A percentile compares a stretch with the other conserved stretches of the same genome.
Evolutionary conservation across 2,329 filamentous ascomycete species (phyloP).

Genomic region (Esteya vermicola): DNA sequence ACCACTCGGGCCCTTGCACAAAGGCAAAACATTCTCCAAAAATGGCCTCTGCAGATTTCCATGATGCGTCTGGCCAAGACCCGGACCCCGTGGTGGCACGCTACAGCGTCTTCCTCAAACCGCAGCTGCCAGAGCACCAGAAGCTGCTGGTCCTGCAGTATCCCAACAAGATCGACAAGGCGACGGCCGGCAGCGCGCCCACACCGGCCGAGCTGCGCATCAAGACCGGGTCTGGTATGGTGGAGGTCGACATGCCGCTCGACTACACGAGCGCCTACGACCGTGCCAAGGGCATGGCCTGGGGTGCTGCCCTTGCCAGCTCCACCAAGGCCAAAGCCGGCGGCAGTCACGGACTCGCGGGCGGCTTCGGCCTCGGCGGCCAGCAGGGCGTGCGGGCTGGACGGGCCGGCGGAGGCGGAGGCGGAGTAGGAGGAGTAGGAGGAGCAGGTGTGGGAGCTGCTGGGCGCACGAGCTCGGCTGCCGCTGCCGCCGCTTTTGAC

Average conservation of each 20-base stretch:
- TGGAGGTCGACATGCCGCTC: slow-evolving; percentile 86
- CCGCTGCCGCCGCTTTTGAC: background rate
- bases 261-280: slow-evolving; percentile 65
- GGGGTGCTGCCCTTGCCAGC: slow-evolving; percentile 61
- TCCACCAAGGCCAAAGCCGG: slow-evolving; percentile 43
- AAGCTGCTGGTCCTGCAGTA: slow-evolving; percentile 79
- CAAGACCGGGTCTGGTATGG: slow-evolving; percentile 68
- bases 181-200: slow-evolving; percentile 37
- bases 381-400: slow-evolving; percentile 13
- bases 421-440: slow-evolving; percentile 26
- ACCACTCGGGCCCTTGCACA: background rate
- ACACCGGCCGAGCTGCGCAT: slow-evolving; percentile 63
- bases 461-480: slow-evolving; percentile 13
- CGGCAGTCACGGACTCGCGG: slow-evolving; percentile 55
- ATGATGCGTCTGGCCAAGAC: slow-evolving; percentile 18
- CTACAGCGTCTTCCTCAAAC: slow-evolving; percentile 81
- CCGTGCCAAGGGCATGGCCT: slow-evolving; percentile 64
- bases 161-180: slow-evolving; percentile 57
- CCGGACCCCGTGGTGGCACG: slow-evolving; percentile 56
- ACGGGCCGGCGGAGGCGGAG: slow-evolving; percentile 21
- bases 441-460: no score
- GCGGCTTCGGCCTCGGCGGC: slow-evolving; percentile 54
- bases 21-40: background rate
- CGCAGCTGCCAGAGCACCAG: slow-evolving; percentile 44
- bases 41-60: background rate